Base-by-base conservation (phyloP, 2,329 filamentous ascomycete genomes). In the Cladophialophora chaetospira region DNA sequence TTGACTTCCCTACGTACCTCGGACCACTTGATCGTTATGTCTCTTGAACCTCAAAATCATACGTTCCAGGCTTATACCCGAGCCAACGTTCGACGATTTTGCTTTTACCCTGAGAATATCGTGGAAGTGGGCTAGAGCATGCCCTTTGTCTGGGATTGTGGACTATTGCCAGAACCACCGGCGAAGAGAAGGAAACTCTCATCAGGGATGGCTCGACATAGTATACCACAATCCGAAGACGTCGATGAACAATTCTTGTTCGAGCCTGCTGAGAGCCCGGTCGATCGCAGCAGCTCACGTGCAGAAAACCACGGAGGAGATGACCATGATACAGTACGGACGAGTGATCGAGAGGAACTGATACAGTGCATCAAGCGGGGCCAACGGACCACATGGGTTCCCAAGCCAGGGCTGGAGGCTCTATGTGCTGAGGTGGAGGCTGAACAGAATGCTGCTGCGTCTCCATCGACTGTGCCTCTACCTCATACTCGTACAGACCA, bases 291-390 rank as follows among this genome's bases (percentile, higher is more conserved):
- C 28, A 31, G n/a, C 25, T 17, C 28, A 4, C 13, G 35, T 21
- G n/a, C 26, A 44, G 44, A 60, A 6, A 33, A 45, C 13, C 15
- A 19, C 44, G 4, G 23, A 29, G 46, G 45, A 1, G 15, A 49
- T 5, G 36, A 54, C 10, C 25, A 25, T n/a, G 44, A 36, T 13
- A 19, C 47, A 9, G 52, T 66, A 21, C 45, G 54, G 19, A 65
- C 63, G 2, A 71, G 69, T 57, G 85, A 91, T 70, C 82, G 92
- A 62, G 84, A 85, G 55, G 88, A 92, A 71, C 77, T 96, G 66
- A 97, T 97, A 55, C 84, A 91, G 72, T 82, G 87, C 63, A 80
- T 97, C 64, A 97, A 97, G 75, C 84, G 83, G 71, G 85, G 85
- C 28, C 86, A 91, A 72, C 88, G 84, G 67, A 87, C 89, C 33